Evolutionary conservation across 2,329 filamentous ascomycete species (phyloP).

Genomic region (Verticillium zaregamsianum): DNA sequence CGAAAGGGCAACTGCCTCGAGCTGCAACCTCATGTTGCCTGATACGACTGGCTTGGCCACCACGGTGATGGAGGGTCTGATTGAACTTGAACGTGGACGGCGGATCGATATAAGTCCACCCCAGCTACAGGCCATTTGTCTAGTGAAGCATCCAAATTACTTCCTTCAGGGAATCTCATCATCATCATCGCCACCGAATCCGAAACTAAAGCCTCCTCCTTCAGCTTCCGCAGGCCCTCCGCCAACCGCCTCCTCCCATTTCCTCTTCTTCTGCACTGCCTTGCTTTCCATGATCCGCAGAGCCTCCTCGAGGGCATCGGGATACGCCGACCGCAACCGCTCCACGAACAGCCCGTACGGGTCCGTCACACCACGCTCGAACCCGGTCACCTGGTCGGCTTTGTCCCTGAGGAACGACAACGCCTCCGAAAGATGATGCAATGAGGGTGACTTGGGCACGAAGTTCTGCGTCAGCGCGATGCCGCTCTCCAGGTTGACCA

Average conservation of each 20-base stretch:
- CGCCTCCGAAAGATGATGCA: slow-evolving; percentile 64
- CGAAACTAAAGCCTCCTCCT: slow-evolving; percentile 47
- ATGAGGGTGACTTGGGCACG: slow-evolving; percentile 59
- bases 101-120: no score
- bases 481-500: slow-evolving; percentile 80
- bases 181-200: slow-evolving; percentile 46
- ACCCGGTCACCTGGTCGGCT: slow-evolving; percentile 82
- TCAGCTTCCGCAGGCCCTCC: slow-evolving; percentile 27
- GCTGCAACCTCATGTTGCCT: no score
- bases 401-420: slow-evolving; percentile 79
- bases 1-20: no score
- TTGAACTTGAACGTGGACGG: no score
- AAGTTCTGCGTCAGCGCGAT: slow-evolving; percentile 96
- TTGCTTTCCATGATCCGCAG: slow-evolving; percentile 61
- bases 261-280: slow-evolving; percentile 66
- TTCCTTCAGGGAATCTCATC: slow-evolving; percentile 21
- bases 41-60: no score
- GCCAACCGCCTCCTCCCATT: slow-evolving; percentile 78
- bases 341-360: slow-evolving; percentile 73
- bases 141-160: background rate
- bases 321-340: slow-evolving; percentile 58
- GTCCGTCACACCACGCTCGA: slow-evolving; percentile 65
- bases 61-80: no score
- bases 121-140: no score
- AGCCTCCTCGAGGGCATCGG: slow-evolving; percentile 63